These are phyloP conservation scores for Penicillium palitans DNA, from an alignment of 2,329 filamentous ascomycete genomes.

Conservation along the genomic window DNA sequence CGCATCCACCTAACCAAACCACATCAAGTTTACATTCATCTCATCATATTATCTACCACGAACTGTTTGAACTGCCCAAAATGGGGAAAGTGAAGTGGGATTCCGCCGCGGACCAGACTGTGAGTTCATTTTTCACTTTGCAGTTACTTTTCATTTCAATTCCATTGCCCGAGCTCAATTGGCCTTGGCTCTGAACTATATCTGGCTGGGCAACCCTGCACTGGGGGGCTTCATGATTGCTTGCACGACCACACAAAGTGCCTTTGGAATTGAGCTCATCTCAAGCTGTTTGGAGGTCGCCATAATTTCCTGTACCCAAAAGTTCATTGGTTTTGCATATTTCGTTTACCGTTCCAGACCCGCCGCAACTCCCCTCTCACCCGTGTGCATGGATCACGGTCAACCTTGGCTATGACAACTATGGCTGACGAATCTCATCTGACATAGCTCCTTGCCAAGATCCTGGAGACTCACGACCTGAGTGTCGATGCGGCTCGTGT, in stretches of 20 bases:
- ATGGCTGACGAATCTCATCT: not conserved
- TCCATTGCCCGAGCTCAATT: not conserved
- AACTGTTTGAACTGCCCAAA: not conserved
- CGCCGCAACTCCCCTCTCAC: too few relatives aligned
- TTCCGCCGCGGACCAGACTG: not conserved
- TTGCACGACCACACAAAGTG: not conserved
- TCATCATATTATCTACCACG: not conserved
- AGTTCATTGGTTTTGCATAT: not conserved
- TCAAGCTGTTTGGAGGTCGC: not conserved
- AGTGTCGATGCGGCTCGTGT: not conserved
- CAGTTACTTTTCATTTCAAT: not conserved
- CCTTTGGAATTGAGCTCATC: not conserved
- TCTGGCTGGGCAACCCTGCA: not conserved
- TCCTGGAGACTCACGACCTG: not conserved
- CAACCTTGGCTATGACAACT: not conserved
- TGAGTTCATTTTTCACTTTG: not conserved
- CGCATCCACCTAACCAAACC: too few relatives aligned
- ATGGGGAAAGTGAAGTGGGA: not conserved
- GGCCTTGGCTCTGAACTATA: not conserved
- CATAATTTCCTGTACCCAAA: not conserved
- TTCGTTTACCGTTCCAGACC: not conserved
- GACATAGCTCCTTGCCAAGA: not conserved
- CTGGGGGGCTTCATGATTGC: too few relatives aligned
- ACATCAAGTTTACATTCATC: not conserved
- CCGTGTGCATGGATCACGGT: not conserved